Evolutionary conservation across 495 filamentous ascomycete genomes (phyloP).

Genomic region (Penicillium cataractarum): DNA sequence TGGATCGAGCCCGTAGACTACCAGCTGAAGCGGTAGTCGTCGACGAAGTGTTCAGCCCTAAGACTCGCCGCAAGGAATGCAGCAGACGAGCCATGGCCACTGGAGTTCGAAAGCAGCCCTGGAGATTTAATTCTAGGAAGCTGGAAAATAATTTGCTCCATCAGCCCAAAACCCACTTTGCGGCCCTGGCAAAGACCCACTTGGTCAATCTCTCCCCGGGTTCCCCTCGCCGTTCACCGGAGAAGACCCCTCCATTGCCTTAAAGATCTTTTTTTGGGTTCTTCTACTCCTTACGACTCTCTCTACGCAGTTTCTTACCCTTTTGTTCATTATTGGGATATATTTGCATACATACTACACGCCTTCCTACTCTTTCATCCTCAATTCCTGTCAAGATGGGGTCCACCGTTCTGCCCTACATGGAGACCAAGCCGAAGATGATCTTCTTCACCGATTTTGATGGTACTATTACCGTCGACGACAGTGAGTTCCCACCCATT

Average conservation of each 20-base stretch:
- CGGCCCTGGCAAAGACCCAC: slow-evolving; percentile 7
- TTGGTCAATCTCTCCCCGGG: slow-evolving; percentile 20
- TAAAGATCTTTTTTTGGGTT: slow-evolving; percentile 9
- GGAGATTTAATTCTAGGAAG: slow-evolving; percentile 10
- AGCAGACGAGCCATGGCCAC: slow-evolving; percentile 45
- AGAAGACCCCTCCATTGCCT: slow-evolving; percentile 14
- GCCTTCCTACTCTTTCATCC: neutral
- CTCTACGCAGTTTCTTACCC: neutral
- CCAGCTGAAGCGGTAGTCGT: slow-evolving; percentile 14
- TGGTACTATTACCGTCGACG: slow-evolving; percentile 87
- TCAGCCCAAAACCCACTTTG: slow-evolving; percentile 7
- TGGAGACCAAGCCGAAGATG: slow-evolving; percentile 72
- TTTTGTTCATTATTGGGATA: neutral
- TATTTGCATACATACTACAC: neutral
- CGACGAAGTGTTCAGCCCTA: slow-evolving; percentile 30
- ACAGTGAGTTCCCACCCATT: slow-evolving; percentile 57
- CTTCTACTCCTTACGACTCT: slow-evolving; percentile 1
- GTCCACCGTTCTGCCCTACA: slow-evolving; percentile 44
- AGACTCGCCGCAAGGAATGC: slow-evolving; percentile 38
- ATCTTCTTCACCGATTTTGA: slow-evolving; percentile 99
- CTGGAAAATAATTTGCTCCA: slow-evolving; percentile 22
- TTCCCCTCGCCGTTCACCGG: slow-evolving; percentile 25
- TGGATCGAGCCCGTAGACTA: slow-evolving; percentile 28
- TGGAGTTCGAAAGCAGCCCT: slow-evolving; percentile 15
- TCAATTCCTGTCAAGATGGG: slow-evolving; percentile 32